Evolutionary conservation across 2,329 filamentous ascomycete species (phyloP).

Genomic region (Raffaelea arxii): DNA sequence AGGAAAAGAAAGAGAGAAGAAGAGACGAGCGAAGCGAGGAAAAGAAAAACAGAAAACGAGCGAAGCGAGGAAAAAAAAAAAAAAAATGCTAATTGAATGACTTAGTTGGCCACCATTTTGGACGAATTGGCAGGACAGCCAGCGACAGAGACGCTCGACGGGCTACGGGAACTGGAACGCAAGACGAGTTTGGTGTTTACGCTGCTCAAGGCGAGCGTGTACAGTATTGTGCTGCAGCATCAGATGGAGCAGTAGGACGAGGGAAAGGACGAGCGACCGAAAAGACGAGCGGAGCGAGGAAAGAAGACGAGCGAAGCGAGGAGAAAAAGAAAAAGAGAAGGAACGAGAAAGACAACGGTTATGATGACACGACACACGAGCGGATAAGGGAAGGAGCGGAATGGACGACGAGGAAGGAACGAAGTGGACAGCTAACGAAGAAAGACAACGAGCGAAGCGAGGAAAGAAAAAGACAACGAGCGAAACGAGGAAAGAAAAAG

Average conservation of each 20-base stretch:
- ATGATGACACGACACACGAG: not conserved
- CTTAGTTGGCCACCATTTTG: slow-evolving; percentile 48
- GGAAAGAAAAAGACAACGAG: too few relatives aligned
- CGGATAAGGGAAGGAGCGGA: too few relatives aligned
- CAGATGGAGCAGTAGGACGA: slow-evolving; percentile 60
- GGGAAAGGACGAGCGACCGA: slow-evolving; percentile 10
- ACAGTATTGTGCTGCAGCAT: slow-evolving; percentile 97
- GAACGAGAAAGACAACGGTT: not conserved
- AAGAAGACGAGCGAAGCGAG: not conserved
- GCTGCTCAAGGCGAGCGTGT: slow-evolving; percentile 92
- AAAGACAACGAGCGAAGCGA: too few relatives aligned
- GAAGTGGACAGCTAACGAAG: not conserved
- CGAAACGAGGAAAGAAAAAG: too few relatives aligned
- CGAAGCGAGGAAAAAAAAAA: not conserved
- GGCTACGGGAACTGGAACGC: slow-evolving; percentile 76
- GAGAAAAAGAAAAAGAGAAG: not conserved
- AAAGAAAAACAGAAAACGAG: too few relatives aligned
- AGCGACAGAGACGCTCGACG: slow-evolving; percentile 75
- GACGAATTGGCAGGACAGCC: slow-evolving; percentile 59
- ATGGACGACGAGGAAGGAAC: too few relatives aligned
- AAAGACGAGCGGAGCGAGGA: not conserved
- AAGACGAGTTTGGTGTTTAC: slow-evolving; percentile 96
- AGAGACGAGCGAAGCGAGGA: too few relatives aligned
- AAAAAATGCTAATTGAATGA: not conserved
- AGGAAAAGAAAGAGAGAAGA: too few relatives aligned